These are phyloP conservation scores for Ceratocystis lukuohia DNA, from an alignment of 2,329 filamentous ascomycete species.

Conservation along the genomic window DNA sequence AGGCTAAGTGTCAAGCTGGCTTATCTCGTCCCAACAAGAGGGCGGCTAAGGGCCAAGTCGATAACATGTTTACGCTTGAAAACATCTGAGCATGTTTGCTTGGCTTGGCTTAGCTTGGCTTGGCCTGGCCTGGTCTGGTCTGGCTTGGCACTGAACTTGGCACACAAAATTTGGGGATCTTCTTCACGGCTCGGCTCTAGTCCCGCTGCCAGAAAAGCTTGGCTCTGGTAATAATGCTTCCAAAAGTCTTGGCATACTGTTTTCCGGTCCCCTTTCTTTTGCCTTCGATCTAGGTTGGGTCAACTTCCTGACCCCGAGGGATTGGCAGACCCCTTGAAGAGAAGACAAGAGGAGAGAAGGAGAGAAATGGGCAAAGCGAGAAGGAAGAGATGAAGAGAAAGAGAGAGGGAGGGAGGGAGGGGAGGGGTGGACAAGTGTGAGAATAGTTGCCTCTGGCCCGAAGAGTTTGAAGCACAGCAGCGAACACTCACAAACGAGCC, in stretches of 20 bases:
- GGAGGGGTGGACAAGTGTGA: neutral
- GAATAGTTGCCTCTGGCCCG: neutral
- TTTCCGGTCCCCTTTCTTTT: neutral
- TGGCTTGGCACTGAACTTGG: neutral
- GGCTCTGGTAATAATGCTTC: neutral
- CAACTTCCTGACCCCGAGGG: slow-evolving; percentile 2
- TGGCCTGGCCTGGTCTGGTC: neutral
- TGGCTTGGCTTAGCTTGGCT: neutral
- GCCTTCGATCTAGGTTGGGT: neutral
- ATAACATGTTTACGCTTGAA: neutral
- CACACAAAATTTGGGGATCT: neutral
- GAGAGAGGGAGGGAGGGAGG: neutral
- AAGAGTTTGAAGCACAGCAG: neutral
- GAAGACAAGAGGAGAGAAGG: neutral
- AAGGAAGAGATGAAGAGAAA: neutral
- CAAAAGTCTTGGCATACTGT: slow-evolving; percentile 9
- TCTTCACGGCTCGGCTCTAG: neutral
- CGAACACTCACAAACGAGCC: neutral
- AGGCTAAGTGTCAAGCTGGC: no score
- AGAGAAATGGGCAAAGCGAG: neutral
- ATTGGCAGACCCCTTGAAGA: neutral
- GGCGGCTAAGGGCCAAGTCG: no score
- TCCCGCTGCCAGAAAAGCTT: slow-evolving; percentile 5
- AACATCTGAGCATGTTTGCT: neutral
- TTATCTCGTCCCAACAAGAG: no score